Base-by-base conservation (phyloP, 805 yeast species). In the Ogataea neopini region DNA sequence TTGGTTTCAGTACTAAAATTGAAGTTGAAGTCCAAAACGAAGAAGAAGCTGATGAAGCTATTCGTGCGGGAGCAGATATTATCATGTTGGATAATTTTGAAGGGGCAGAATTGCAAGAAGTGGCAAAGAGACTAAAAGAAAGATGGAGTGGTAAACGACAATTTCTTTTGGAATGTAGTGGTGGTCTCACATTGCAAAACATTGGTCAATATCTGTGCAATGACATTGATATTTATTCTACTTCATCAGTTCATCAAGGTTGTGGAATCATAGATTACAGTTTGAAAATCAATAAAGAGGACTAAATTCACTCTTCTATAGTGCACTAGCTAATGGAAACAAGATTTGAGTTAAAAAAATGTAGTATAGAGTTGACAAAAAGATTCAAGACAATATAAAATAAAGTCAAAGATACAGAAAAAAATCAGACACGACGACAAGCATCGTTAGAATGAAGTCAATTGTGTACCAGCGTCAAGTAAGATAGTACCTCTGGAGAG, bases 241-340 rank as follows among this genome's bases (percentile, higher is more conserved):
- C 98, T 1, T 84, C 95, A 15, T 81, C 90, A 14, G 84, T 92
- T 49, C 98, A 91, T 64, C 98, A 91, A 69, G 97, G 97, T n/a
- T 76, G 84, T 8, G 80, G 83, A 0, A 78, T 86, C 25, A 76
- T 91, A 50, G 98, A 91, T 63, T 91, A 84, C 66, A 86, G 95
- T 23, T 75, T 91, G 64, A 91, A 91, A 66, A 83, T 89, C 47
- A 47, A 61, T 45, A 55, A 54, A 40, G 42, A 43, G 23, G n/a
- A 33, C 14, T 14, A 25, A 30, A 4, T 4, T n/a, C 14, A 6
- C 18, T 30, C 6, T n/a, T 30, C 5, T 11, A 30, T 30, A 30
- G 18, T 11, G 33, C 36, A 10, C 14, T 13, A n/a, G 22, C 23
- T 17, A n/a, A 40, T 40, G 30, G 10, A 6, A 40, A 28, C 35